Percentiles rank a stretch among this genome's conserved stretches.
phyloP scores from a whole-genome alignment of 371 early-diverging fungal genomes.

The Entomophthora muscae region DNA sequence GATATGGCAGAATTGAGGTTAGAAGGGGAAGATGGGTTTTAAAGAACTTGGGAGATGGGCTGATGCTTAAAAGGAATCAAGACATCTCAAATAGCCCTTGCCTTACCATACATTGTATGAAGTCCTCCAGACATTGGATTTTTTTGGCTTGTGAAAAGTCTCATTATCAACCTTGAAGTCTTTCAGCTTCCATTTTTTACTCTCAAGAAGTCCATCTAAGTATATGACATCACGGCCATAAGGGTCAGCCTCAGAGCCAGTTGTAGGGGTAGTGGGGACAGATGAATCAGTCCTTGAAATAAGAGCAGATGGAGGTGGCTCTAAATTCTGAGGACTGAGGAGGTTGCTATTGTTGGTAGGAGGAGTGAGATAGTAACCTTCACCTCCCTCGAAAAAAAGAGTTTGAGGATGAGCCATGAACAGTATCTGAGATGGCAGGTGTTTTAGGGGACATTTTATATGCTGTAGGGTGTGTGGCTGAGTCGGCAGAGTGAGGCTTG shows the following conservation, averaged over 20 bases:
- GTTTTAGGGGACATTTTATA: background rate
- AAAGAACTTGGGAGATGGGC: no score
- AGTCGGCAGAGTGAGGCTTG: background rate
- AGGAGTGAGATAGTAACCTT: constrained; percentile 3
- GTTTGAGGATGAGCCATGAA: background rate
- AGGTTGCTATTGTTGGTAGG: background rate
- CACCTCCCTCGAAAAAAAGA: constrained; percentile 3
- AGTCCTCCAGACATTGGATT: constrained; percentile 6
- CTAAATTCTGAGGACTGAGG: background rate
- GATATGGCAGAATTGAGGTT: no score
- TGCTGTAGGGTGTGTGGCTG: background rate
- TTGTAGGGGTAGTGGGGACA: background rate
- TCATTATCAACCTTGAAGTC: background rate
- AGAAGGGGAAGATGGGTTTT: no score
- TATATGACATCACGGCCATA: background rate
- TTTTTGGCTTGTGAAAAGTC: constrained; percentile 1
- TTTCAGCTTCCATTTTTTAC: constrained; percentile 7
- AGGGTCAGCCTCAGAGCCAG: background rate
- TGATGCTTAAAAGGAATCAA: no score
- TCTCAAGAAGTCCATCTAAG: background rate
- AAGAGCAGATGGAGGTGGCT: background rate
- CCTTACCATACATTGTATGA: constrained; percentile 3
- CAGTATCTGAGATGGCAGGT: background rate
- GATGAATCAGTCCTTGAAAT: background rate
- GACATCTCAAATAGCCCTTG: no score